Evolutionary conservation across 208 protist species (phyloP).

Genomic region (Porcisia hertigi): DNA sequence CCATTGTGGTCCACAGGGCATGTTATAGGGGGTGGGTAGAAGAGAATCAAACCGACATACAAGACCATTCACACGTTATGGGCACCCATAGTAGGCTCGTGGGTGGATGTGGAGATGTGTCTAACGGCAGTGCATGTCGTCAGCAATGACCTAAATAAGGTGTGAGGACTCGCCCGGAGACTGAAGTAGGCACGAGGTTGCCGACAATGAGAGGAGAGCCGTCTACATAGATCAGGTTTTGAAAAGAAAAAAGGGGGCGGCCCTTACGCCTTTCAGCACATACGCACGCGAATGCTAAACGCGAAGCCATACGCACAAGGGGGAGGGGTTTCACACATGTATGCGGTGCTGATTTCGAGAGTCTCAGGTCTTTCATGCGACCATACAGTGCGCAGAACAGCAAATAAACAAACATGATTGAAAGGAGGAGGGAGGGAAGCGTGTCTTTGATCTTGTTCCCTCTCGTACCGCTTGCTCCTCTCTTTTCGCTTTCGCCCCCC

Average conservation of each 20-base stretch:
- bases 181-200: not conserved
- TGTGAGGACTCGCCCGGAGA: not conserved
- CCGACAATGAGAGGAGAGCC: not conserved
- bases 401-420: not conserved
- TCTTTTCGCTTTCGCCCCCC: no score
- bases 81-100: not conserved
- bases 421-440: no score
- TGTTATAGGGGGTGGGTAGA: no score
- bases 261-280: no score
- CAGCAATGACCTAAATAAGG: not conserved
- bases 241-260: not conserved
- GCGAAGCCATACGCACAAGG: not conserved
- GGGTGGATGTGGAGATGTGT: not conserved
- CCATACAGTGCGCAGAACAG: not conserved
- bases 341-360: not conserved
- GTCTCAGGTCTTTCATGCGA: not conserved
- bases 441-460: not conserved
- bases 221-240: not conserved
- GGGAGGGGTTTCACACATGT: no score
- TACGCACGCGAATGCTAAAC: not conserved
- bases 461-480: not conserved
- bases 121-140: not conserved
- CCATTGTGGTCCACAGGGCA: no score
- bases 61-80: not conserved
- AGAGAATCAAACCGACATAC: not conserved